phyloP scores from a whole-genome alignment of 305 asterid species.

The Rubia tinctorum region DNA sequence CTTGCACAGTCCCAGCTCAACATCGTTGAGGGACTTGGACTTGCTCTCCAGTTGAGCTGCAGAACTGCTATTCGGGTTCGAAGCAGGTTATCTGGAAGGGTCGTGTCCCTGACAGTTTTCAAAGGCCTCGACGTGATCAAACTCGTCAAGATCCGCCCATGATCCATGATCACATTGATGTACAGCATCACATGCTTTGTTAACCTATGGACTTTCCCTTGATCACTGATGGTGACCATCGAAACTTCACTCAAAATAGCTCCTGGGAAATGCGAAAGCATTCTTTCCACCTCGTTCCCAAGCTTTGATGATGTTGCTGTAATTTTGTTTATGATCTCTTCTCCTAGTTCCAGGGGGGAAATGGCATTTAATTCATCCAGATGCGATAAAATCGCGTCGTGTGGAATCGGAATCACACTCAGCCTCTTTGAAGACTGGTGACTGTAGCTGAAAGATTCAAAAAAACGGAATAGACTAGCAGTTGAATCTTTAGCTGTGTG shows the following conservation, averaged over 20 bases:
- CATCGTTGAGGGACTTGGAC: no score
- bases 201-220: conserved; percentile 31
- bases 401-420: conserved; percentile 32
- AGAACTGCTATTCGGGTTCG: no score
- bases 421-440: conserved; percentile 33
- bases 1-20: no score
- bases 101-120: conserved; percentile 15
- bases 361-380: conserved; percentile 30
- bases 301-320: conserved; percentile 17
- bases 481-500: conserved; percentile 42
- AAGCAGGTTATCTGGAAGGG: no score
- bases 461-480: conserved; percentile 36
- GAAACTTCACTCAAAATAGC: conserved; percentile 27
- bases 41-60: no score
- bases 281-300: conserved; percentile 35
- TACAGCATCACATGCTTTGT: conserved; percentile 34
- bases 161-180: conserved; percentile 23
- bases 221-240: background rate
- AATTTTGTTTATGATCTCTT: conserved; percentile 18
- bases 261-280: conserved; percentile 35
- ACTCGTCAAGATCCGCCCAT: conserved; percentile 23
- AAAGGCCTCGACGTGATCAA: conserved; percentile 37
- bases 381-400: conserved; percentile 30
- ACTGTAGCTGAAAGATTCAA: conserved; percentile 32
- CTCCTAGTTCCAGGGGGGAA: conserved; percentile 30